Evolutionary conservation across 2,329 filamentous ascomycete genomes (phyloP).

Genomic region (Aspergillus proliferans): DNA sequence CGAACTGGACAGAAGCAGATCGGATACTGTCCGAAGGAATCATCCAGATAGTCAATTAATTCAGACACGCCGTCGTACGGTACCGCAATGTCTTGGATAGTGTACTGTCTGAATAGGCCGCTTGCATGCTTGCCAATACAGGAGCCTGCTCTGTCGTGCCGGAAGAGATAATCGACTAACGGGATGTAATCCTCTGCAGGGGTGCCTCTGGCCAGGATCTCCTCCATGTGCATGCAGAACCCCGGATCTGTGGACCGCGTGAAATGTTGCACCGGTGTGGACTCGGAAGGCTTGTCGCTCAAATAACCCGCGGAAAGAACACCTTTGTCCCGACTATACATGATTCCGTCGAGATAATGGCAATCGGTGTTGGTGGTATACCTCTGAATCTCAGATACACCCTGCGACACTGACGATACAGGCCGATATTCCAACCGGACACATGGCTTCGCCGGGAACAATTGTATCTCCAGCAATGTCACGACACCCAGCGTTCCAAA

Average conservation of each 20-base stretch:
- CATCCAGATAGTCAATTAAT: slow-evolving; percentile 50
- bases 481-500: slow-evolving; percentile 55
- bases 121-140: slow-evolving; percentile 57
- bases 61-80: slow-evolving; percentile 47
- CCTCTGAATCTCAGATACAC: slow-evolving; percentile 42
- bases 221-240: slow-evolving; percentile 61
- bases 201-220: slow-evolving; percentile 1
- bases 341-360: slow-evolving; percentile 64
- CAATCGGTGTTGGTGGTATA: slow-evolving; percentile 33
- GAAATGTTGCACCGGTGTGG: slow-evolving; percentile 43
- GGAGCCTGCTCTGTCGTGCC: slow-evolving; percentile 58
- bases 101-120: slow-evolving; percentile 49
- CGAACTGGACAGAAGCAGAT: slow-evolving; percentile 54
- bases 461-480: slow-evolving; percentile 53
- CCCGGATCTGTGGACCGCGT: slow-evolving; percentile 56
- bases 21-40: slow-evolving; percentile 46
- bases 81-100: slow-evolving; percentile 59
- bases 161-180: slow-evolving; percentile 33
- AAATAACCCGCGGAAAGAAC: slow-evolving; percentile 53
- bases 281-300: slow-evolving; percentile 44
- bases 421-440: slow-evolving; percentile 59
- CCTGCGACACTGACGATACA: slow-evolving; percentile 43
- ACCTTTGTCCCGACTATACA: slow-evolving; percentile 50
- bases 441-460: slow-evolving; percentile 48
- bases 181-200: slow-evolving; percentile 4